Evolutionary conservation across 78 protist species (phyloP), one percentile per base, ranked within the genome.

Genomic region (Salpingoeca rosetta): DNA sequence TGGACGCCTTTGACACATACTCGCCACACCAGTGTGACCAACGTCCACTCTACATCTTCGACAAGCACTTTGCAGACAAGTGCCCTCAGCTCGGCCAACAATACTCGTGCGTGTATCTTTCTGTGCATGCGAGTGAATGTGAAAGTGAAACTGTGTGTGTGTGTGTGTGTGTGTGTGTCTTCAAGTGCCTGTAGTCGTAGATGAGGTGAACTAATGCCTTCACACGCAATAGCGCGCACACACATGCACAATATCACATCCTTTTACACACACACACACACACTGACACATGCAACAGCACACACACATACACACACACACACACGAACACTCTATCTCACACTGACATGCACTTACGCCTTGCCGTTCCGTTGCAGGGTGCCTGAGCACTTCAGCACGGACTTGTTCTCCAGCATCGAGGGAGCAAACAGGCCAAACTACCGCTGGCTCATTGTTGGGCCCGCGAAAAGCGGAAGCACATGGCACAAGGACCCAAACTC

Each of bases 401-500:
- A 87, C 42, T 38, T 87, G 31, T 88, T 88, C 35, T 38, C 57
- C 2, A n/a, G 22, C 27, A 41, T 83, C 51, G 26, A 31, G 35
- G 88, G 88, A 2, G 90, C 43, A 2, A 36, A 31, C 31, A 42
- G 90, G 12, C 90, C 90, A 0, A 83, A 82, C 80, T 88, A 73
- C 45, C 85, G 85, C 27, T 88, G 90, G 90, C 11, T 83, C 86
- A 88, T 88, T 11, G 45, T 65, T 3, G 93, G 93, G n/a, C 91
- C 91, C 26, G 56, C 86, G 17, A 77, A 90, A 10, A 40, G 80
- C 25, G 94, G 94, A 43, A 74, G 87, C 3, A 12, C 86, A 31
- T 92, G 90, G 36, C 93, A 91, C 82, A 81, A 40, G 36, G 93
- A 91, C 76, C 93, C 93, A 41, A 86, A 88, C 45, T 7, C 27